These are phyloP conservation scores for Asterella californica DNA, from an alignment of 225 moss, liverwort and hornwort species.

Conservation along the genomic window DNA sequence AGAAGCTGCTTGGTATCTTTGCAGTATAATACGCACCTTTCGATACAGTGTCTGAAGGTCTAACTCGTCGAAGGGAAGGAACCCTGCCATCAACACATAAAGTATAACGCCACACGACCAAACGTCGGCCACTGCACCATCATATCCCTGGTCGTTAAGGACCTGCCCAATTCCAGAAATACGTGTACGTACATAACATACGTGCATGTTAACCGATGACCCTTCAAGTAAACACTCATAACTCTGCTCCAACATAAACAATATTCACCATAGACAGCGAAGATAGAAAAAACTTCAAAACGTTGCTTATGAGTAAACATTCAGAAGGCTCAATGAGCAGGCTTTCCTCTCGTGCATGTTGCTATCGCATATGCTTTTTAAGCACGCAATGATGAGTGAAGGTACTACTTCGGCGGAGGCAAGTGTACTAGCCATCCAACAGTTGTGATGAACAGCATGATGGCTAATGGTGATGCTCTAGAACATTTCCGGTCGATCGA, in stretches of 20 bases:
- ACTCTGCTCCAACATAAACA: not conserved
- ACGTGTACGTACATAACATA: conserved; percentile 40
- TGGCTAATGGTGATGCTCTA: not conserved
- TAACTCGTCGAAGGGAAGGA: conserved; percentile 92
- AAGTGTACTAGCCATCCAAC: not conserved
- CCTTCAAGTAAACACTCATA: conserved; percentile 4
- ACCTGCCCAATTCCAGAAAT: conserved; percentile 76
- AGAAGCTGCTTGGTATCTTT: not conserved
- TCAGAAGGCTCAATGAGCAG: not conserved
- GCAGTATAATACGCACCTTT: conserved; percentile 52
- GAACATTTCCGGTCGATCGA: not conserved
- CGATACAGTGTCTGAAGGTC: conserved; percentile 77
- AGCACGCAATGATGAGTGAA: not conserved
- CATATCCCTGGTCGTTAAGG: conserved; percentile 97
- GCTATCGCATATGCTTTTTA: not conserved
- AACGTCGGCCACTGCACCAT: conserved; percentile 99
- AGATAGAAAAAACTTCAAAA: not conserved
- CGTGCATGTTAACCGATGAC: conserved; percentile 40
- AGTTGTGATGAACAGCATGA: not conserved
- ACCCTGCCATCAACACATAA: conserved; percentile 97
- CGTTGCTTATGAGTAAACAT: not conserved
- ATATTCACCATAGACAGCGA: not conserved
- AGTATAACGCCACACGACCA: conserved; percentile 99
- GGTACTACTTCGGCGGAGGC: not conserved
- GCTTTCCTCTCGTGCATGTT: not conserved